These are phyloP conservation scores for Prunus yedoensis DNA, from an alignment of 331 rosid species.

Conservation along the genomic window DNA sequence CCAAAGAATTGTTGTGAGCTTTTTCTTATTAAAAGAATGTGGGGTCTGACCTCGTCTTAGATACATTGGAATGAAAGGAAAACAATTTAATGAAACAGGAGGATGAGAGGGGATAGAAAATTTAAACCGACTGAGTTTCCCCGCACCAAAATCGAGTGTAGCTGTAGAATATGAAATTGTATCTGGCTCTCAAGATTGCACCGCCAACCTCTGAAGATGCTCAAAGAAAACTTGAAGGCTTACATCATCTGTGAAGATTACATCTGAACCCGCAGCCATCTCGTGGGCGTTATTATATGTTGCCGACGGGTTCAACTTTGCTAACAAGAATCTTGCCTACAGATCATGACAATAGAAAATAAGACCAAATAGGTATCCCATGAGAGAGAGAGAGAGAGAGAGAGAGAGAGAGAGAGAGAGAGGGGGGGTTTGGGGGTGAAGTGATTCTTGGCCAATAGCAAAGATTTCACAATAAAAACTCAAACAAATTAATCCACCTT, in stretches of 20 bases:
- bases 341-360: conserved; percentile 20
- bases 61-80: conserved; percentile 52
- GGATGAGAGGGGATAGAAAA: conserved; percentile 10
- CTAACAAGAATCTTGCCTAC: conserved; percentile 96
- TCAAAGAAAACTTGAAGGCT: conserved; percentile 98
- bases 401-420: neutral
- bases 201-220: conserved; percentile 98
- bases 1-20: conserved; percentile 46
- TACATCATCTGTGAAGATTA: conserved; percentile 95
- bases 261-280: conserved; percentile 93
- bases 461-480: neutral
- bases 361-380: conserved; percentile 20
- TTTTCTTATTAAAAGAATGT: conserved; percentile 39
- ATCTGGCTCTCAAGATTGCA: conserved; percentile 73
- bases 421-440: no score
- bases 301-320: conserved; percentile 96
- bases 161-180: conserved; percentile 38
- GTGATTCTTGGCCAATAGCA: neutral
- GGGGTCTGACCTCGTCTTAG: conserved; percentile 32
- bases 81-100: conserved; percentile 45
- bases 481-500: neutral
- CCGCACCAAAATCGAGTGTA: conserved; percentile 46
- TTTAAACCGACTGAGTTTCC: conserved; percentile 35
- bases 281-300: conserved; percentile 88
- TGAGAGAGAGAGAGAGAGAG: neutral